Conservation (phyloP, 495 filamentous ascomycete genomes). For the Amphirosellinia nigrospora region DNA sequence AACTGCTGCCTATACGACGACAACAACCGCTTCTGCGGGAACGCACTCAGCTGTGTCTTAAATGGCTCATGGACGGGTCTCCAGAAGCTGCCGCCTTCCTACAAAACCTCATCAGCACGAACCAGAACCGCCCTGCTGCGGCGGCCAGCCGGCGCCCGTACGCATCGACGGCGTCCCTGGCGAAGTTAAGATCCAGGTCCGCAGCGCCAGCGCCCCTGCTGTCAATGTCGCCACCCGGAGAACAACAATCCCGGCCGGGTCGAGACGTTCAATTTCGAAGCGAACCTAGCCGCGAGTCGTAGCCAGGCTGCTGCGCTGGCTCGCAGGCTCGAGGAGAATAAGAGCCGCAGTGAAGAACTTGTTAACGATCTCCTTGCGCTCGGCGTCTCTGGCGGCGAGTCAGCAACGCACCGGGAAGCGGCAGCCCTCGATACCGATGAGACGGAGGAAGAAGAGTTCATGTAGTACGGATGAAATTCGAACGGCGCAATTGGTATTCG, state of each 20-base stretch:
- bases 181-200: conserved; percentile 52
- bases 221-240: conserved; percentile 21
- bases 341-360: conserved; percentile 47
- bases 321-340: conserved; percentile 36
- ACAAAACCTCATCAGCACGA: conserved; percentile 59
- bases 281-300: conserved; percentile 22
- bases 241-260: not conserved
- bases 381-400: conserved; percentile 45
- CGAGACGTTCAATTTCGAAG: conserved; percentile 22
- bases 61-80: conserved; percentile 86
- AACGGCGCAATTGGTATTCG: not conserved
- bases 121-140: conserved; percentile 26
- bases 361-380: conserved; percentile 50
- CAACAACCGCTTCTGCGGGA: conserved; percentile 91
- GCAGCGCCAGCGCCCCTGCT: conserved; percentile 37
- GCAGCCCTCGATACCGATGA: conserved; percentile 44
- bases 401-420: conserved; percentile 34
- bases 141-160: conserved; percentile 32
- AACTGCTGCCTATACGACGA: conserved; percentile 86
- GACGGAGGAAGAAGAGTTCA: conserved; percentile 55
- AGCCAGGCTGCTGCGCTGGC: conserved; percentile 23
- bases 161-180: conserved; percentile 52
- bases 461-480: conserved; percentile 29
- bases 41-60: conserved; percentile 87
- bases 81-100: conserved; percentile 78